phyloP scores from a whole-genome alignment of 2,329 filamentous ascomycete species.

The Keithomyces neogunnii region DNA sequence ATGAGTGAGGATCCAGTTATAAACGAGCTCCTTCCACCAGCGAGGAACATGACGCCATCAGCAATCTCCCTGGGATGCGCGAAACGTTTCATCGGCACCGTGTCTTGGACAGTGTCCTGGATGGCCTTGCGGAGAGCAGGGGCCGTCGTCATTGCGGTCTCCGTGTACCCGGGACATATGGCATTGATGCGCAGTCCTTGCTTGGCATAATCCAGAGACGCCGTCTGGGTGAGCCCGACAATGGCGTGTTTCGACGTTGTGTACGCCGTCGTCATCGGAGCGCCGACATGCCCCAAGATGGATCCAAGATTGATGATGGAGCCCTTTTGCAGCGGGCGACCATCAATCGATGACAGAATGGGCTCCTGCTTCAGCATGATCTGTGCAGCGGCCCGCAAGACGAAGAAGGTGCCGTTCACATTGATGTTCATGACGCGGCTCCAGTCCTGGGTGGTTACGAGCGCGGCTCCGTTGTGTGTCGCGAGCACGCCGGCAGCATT shows the following conservation, averaged over 20 bases:
- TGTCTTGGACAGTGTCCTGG: constrained; percentile 5
- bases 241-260: constrained; percentile 44
- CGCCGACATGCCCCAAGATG: constrained; percentile 39
- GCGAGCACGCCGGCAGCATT: constrained; percentile 31
- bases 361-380: constrained; percentile 36
- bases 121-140: neutral
- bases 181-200: constrained; percentile 50
- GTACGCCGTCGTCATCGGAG: constrained; percentile 34
- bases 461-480: constrained; percentile 27
- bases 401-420: constrained; percentile 32
- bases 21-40: constrained; percentile 43
- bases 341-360: constrained; percentile 26
- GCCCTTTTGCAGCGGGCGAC: constrained; percentile 24
- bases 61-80: constrained; percentile 43
- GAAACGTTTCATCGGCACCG: constrained; percentile 38
- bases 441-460: constrained; percentile 28
- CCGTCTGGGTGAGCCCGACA: constrained; percentile 43
- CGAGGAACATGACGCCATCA: constrained; percentile 42
- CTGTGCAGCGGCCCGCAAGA: constrained; percentile 27
- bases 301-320: constrained; percentile 46
- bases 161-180: constrained; percentile 46
- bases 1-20: constrained; percentile 40
- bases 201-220: constrained; percentile 43
- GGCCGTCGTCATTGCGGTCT: constrained; percentile 28
- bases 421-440: constrained; percentile 32